Evolutionary conservation across 2,329 filamentous ascomycete species (phyloP), one percentile per base, ranked within the genome.

Genomic region (Cryphonectria parasitica): DNA sequence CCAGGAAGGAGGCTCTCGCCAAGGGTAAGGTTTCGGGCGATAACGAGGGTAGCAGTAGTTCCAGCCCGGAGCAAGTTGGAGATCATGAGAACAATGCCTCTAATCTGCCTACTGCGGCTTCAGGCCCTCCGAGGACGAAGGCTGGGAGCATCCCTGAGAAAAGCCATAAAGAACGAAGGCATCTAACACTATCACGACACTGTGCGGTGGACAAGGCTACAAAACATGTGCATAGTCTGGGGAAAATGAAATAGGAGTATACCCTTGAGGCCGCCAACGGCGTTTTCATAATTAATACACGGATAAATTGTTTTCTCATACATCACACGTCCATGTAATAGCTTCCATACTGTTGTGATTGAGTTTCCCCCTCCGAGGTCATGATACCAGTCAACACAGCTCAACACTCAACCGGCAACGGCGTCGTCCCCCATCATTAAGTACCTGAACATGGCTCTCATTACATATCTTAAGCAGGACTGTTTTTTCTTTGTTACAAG

Each of bases 1-100:
- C 73, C 22, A 71, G 72, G n/a, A 78, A 75, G 68, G 67, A 74
- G 69, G 68, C 68, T 25, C 69, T 63, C 43, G 43, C n/a, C 22
- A 54, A 61, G 43, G 66, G 64, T 52, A 72, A 71, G 41, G 60
- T 49, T 60, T 36, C 3, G 11, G 41, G 31, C 28, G 41, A 25
- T 15, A 41, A 3, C n/a, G 25, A 58, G 19, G 25, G 31, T 31
- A 36, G 3, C 43, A 11, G 10, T 13, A 13, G 8, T 31, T 2
- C 10, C 2, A 52, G 34, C 41, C 61, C 34, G 39, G 52, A 64
- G 34, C 17, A 54, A 34, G 36, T 28, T 43, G 52, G 54, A 25
- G 39, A 41, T 41, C 36, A 36, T 3, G 61, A 62, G 39, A 68
- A 49, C n/a, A 3, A 0, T 13, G 13, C n/a, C 5, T 64, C 63